Evolutionary conservation across 768 basidiomycete genomes (phyloP), one percentile per base, ranked within the genome.

Genomic region (Pleurotus citrinopileatus): DNA sequence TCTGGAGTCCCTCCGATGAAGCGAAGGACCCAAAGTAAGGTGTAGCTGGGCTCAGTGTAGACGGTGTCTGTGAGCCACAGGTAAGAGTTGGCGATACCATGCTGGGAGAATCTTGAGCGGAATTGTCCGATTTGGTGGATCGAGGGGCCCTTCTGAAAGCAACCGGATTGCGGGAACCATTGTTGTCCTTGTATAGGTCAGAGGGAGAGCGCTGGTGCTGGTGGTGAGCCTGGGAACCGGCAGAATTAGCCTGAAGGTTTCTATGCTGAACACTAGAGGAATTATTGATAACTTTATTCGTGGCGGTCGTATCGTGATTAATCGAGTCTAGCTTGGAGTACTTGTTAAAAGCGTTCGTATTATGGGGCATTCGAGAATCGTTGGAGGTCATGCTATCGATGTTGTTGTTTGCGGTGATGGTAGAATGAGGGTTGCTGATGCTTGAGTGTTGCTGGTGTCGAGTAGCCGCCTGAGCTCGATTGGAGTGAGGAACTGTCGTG

Each of bases 11-110:
- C 42, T 38, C 52, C 37, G 46, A 52, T 56, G 48, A 20, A 55
- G 64, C 67, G 62, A 87, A 86, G 6, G 81, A 79, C 23, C 80
- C 79, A 67, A 87, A 83, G 70, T 86, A 88, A 9, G 86, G 86
- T 9, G 86, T 88, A 9, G 84, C 79, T 15, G 86, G 86, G 62
- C 86, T 87, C 52, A 87, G 73, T 25, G 83, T 86, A 34, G 83
- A 81, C 13, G 84, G 80, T 23, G 85, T 75, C 54, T 76, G 83
- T 37, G 74, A 82, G n/a, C 83, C 82, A 61, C 83, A 88, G 13
- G 83, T 87, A 55, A 88, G 73, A 6, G 86, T 79, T 8, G 86
- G 86, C 3, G 86, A 87, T 22, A 86, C 76, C 51, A 84, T 70
- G 36, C 78, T 72, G 1, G 85, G 81, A 10, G 83, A 82, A 34